Base-by-base conservation (phyloP, 306 rosid species). In the Astragalus membranaceus region DNA sequence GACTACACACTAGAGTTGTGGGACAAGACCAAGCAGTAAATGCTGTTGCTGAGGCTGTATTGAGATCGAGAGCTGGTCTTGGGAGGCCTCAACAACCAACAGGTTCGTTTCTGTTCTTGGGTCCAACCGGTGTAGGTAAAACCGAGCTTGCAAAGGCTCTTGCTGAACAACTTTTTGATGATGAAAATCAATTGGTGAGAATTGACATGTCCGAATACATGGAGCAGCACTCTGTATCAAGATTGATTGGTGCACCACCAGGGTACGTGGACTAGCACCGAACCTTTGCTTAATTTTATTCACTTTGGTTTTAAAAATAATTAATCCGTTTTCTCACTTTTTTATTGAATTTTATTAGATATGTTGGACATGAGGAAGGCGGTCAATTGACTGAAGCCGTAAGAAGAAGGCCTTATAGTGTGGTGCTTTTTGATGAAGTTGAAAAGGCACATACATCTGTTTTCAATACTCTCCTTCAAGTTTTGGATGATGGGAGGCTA, bases 131-230 rank as follows among this genome's bases (percentile, higher is more conserved):
- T 48, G 97, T 93, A 5, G 97, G 98, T 14, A 93, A 93, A 69
- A 93, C 98, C 1, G 98, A 93, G 83, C 98, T 93, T 47, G 98
- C 98, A 14, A 93, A 93, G 80, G 98, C 98, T 10, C 96, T 93
- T 30, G 96, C 98, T 0, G 97, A 93, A 46, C 98, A 90, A 42
- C 94, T 93, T 8, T 93, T 93, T 30, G 98, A 93, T 57, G 86
- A 93, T 42, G 94, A 90, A 59, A 90, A 93, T 16, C 85, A 86
- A 32, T 59, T 90, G 10, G 87, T 93, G 16, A 83, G 98, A 29
- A 87, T 93, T 6, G 98, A 93, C 81, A 93, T 93, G 97, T 93
- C 98, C 0, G 98, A 93, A 76, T 93, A 88, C 60, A 90, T 93
- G 97, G 97, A 88, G 69, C 97, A 93, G 47, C 98, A 93, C 69